Base-by-base conservation (phyloP, 192 early-diverging fungal genomes). In the Gamsiella multidivaricata region DNA sequence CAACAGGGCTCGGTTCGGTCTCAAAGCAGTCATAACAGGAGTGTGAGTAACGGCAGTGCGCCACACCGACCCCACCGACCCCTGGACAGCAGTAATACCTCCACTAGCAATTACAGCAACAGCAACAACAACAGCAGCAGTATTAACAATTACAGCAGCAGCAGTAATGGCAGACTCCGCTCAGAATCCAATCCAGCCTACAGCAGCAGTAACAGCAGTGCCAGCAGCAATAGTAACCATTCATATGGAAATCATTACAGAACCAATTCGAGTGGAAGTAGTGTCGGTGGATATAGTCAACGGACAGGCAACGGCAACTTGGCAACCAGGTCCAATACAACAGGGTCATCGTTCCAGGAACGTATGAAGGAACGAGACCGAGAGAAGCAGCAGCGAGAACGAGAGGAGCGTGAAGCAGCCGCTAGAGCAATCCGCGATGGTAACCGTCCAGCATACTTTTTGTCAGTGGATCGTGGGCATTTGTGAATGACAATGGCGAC, bases 311-410 rank as follows among this genome's bases (percentile, higher is more conserved):
- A 31, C 3, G 9, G 5, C 17, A 11, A 39, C n/a, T 18, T 49
- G 9, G 18, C 56, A 12, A 25, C 43, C 28, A 54, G 50, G 28
- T 52, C 36, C 37, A 60, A 58, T 25, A 65, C 65, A 17, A 61
- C 65, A 18, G 74, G 53, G 10, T 59, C 53, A 1, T 69, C 74
- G 31, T 78, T 78, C 32, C 74, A 78, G 53, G 74, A 78, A 11
- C 74, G 74, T 1, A 53, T 78, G 61, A 62, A 32, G 39, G 74
- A 78, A 36, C 65, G 74, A 0, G 74, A 78, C 47, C 65, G 65
- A 45, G 61, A 69, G 57, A 63, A 58, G 39, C 65, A 62, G 7
- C 65, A 45, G 47, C 59, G 61, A 33, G 74, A 69, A 51, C 52
- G 74, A 50, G 65, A 78, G 10, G 74, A 78, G 20, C 53, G 65